phyloP scores from a whole-genome alignment of 176 grass and related monocot genomes.

The Juncus effusus region DNA sequence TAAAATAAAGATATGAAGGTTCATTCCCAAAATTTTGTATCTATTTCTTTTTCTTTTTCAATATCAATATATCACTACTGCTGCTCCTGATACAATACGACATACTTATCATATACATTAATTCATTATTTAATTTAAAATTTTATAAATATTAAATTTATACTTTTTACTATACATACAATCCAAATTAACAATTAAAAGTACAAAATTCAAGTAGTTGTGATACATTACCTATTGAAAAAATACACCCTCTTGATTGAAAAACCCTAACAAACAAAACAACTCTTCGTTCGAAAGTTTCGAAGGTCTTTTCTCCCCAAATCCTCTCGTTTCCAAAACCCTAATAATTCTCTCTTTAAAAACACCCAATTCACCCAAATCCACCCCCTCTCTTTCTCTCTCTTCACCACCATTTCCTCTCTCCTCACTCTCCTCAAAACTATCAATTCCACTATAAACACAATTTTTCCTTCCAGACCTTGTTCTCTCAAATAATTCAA shows the following conservation, averaged over 20 bases:
- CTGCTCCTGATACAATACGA: too few relatives aligned
- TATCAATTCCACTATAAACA: not conserved
- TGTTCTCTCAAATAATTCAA: slow-evolving; percentile 41
- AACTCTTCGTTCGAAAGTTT: slow-evolving; percentile 77
- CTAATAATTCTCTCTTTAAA: slow-evolving; percentile 52
- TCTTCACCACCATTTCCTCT: slow-evolving; percentile 1
- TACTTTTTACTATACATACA: too few relatives aligned
- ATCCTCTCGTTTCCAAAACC: slow-evolving; percentile 43
- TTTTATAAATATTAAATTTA: too few relatives aligned
- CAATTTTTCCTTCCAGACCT: not conserved
- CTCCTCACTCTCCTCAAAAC: slow-evolving; percentile 3
- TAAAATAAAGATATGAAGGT: too few relatives aligned
- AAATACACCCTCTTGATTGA: slow-evolving; percentile 55
- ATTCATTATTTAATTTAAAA: too few relatives aligned
- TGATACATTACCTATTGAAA: slow-evolving; percentile 39
- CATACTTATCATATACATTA: too few relatives aligned
- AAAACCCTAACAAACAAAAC: slow-evolving; percentile 45
- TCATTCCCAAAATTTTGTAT: too few relatives aligned
- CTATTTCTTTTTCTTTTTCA: too few relatives aligned
- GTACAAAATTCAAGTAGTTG: too few relatives aligned
- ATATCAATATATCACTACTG: too few relatives aligned
- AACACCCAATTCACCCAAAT: slow-evolving; percentile 25
- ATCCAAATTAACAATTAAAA: too few relatives aligned
- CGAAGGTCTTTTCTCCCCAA: slow-evolving; percentile 51
- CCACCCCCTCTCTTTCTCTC: slow-evolving; percentile 10